Conservation (phyloP, 2,329 filamentous ascomycete species). For the Nannizzia gypsea region DNA sequence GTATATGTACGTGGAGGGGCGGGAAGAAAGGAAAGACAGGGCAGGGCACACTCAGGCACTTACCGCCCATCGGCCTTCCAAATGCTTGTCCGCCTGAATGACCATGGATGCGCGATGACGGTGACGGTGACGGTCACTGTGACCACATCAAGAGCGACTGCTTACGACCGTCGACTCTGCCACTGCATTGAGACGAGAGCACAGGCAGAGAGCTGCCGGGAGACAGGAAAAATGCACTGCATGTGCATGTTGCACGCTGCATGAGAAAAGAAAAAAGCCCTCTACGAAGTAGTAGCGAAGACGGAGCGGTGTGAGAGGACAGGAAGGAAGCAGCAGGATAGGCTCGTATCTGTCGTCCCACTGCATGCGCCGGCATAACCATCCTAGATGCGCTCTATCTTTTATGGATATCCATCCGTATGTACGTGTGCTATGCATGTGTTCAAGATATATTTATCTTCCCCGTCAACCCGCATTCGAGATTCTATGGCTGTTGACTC, state of each 20-base stretch:
- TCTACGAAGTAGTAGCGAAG: background rate
- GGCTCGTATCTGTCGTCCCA: slow-evolving; percentile 3
- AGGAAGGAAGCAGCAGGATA: background rate
- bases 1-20: background rate
- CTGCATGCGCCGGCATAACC: background rate
- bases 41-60: background rate
- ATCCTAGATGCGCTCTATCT: background rate
- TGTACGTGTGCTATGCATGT: background rate
- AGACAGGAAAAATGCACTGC: background rate
- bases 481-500: too few species aligned
- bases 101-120: background rate
- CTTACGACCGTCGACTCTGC: too few species aligned
- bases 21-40: background rate
- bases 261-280: background rate
- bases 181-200: too few species aligned
- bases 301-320: background rate
- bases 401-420: background rate
- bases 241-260: slow-evolving; percentile 3
- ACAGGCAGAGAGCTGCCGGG: background rate
- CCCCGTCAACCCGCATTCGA: background rate
- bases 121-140: background rate
- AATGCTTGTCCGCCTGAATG: background rate
- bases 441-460: background rate
- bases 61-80: background rate
- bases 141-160: too few species aligned